Conservation (phyloP, 768 basidiomycete species). For the Amanita exitialis region DNA sequence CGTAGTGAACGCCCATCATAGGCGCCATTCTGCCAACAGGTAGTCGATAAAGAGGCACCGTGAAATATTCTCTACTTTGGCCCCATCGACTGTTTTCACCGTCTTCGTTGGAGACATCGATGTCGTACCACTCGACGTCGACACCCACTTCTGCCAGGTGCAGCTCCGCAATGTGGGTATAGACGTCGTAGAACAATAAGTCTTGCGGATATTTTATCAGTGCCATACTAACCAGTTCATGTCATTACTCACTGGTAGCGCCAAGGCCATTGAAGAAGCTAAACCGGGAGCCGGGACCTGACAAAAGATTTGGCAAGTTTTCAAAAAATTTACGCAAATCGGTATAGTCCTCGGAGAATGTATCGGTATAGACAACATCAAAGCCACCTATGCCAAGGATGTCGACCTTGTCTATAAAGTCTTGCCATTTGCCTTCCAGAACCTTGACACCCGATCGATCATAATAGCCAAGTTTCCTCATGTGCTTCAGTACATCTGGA, state of each 20-base stretch:
- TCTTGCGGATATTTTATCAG: conserved; percentile 35
- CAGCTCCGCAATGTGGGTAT: conserved; percentile 73
- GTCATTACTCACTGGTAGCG: conserved; percentile 67
- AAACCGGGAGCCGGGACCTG: conserved; percentile 66
- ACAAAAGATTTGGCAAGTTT: conserved; percentile 65
- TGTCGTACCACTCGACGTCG: conserved; percentile 73
- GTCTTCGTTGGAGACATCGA: conserved; percentile 43
- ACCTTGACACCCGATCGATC: conserved; percentile 67
- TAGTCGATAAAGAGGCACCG: conserved; percentile 62
- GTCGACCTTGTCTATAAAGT: conserved; percentile 52
- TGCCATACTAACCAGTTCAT: background rate
- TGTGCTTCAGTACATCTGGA: conserved; percentile 78
- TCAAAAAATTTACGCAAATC: conserved; percentile 80
- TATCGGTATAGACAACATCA: conserved; percentile 87
- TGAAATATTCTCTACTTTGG: conserved; percentile 66
- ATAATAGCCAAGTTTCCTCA: conserved; percentile 72
- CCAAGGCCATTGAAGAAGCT: conserved; percentile 98
- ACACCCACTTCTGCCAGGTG: conserved; percentile 79
- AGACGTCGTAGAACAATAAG: conserved; percentile 84
- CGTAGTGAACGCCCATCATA: background rate
- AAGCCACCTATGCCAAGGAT: conserved; percentile 66
- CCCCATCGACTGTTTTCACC: conserved; percentile 63
- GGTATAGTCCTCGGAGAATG: conserved; percentile 83
- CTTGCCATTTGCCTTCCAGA: conserved; percentile 92
- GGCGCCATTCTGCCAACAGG: conserved; percentile 35